Evolutionary conservation across 225 moss, liverwort and hornwort genomes (phyloP).

Genomic region (Anthoceros angustus): DNA sequence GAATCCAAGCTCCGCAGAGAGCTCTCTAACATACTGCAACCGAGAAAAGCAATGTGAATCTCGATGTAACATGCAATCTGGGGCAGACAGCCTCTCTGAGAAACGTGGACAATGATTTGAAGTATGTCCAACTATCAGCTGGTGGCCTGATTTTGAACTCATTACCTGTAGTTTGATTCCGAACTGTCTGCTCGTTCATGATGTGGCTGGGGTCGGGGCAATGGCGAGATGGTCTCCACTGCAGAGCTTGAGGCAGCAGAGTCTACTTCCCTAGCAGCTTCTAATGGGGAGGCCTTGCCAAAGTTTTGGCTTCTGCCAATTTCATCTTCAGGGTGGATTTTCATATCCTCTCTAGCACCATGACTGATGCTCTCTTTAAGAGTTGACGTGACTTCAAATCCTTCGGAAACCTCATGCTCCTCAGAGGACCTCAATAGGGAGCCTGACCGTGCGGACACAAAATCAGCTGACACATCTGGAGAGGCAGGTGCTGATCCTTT

Average conservation of each 20-base stretch:
- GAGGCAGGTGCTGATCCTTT: conserved; percentile 64
- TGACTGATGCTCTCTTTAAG: not conserved
- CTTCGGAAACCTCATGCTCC: conserved; percentile 15
- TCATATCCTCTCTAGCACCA: not conserved
- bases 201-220: conserved; percentile 25
- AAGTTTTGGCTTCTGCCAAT: not conserved
- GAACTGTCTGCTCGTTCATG: conserved; percentile 89
- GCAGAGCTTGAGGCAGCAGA: not conserved
- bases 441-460: conserved; percentile 30
- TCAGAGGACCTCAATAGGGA: conserved; percentile 28
- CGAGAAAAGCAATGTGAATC: not conserved
- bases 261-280: not conserved
- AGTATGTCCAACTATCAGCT: conserved; percentile 6
- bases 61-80: not conserved
- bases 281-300: not conserved
- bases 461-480: conserved; percentile 38
- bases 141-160: not conserved
- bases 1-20: conserved; percentile 84
- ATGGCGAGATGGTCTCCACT: not conserved
- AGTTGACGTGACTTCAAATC: conserved; percentile 14
- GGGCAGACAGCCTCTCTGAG: too few relatives aligned
- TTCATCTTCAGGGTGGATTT: not conserved
- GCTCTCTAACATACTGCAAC: conserved; percentile 46
- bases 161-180: conserved; percentile 72
- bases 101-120: conserved; percentile 12